Evolutionary conservation across 345 rosid species (phyloP), one percentile per base, ranked within the genome.

Genomic region (Rhizophora mangle): DNA sequence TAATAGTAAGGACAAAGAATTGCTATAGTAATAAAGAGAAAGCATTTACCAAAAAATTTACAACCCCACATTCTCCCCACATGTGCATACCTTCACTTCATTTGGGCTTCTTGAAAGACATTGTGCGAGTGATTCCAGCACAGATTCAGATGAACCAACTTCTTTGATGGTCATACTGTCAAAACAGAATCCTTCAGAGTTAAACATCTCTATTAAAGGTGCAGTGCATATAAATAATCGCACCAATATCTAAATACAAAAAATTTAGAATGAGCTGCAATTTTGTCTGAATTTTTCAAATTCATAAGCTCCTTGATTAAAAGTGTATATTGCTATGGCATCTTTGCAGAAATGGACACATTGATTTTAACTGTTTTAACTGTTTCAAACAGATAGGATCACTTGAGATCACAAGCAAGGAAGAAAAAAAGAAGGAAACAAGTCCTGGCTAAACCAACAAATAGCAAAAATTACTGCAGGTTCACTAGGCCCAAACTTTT

Each of bases 141-240:
- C 91, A 4, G 80, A 68, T 78, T 92, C 94, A 53, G 94, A 87
- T 67, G 77, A 73, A 69, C 98, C 98, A 73, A 75, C 79, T 77
- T 92, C 82, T 61, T 86, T 80, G 67, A 90, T 74, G n/a, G 95
- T 87, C 93, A 82, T 86, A 71, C 99, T 96, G 91, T 74, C 56
- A 65, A 79, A 75, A 74, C 55, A 77, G 51, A 70, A 68, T 59
- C 53, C 16, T 22, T 39, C 0, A 27, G 60, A 55, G 64, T 64
- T 49, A 58, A 69, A 67, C 62, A 56, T 55, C 59, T 54, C 43
- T n/a, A 31, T 55, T 51, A 39, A 8, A 8, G 24, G 61, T 36
- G 26, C 59, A 32, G 6, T 6, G 16, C 68, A 56, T 16, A 52
- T 8, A 51, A 31, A 31, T 21, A 56, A 27, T 5, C 9, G 18